A percentile compares a stretch with the other conserved stretches of the same genome.
phyloP scores from a whole-genome alignment of 208 protist genomes.

The Crithidia brevicula region DNA sequence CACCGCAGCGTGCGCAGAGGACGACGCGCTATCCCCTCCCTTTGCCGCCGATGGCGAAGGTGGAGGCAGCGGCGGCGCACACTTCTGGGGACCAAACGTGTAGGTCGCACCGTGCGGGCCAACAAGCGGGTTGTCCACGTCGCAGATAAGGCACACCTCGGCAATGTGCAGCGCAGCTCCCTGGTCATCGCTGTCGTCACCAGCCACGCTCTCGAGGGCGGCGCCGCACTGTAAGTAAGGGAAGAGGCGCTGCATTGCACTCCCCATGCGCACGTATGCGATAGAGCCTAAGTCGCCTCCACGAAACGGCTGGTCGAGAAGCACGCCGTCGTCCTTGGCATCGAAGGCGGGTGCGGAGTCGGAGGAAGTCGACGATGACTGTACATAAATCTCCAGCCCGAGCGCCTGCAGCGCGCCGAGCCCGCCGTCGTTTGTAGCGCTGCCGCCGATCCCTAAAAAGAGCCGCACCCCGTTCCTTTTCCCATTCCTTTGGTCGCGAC shows the following conservation, averaged over 20 bases:
- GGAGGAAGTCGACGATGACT: background rate
- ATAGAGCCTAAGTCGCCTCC: conserved; percentile 57
- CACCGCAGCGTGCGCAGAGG: background rate
- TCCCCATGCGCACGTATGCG: conserved; percentile 35
- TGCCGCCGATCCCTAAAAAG: conserved; percentile 80
- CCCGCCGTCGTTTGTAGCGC: conserved; percentile 84
- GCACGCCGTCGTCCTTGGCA: conserved; percentile 10
- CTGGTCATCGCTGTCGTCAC: background rate
- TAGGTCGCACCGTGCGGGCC: conserved; percentile 69
- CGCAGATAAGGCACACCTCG: conserved; percentile 71
- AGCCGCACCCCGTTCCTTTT: conserved; percentile 38
- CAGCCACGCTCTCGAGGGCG: background rate
- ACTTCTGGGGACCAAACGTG: conserved; percentile 85
- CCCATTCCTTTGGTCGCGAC: background rate
- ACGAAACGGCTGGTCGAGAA: conserved; percentile 48
- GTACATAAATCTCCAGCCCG: conserved; percentile 54
- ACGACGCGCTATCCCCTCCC: too few species aligned
- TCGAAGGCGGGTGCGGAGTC: background rate
- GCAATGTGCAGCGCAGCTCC: background rate
- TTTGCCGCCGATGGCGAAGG: background rate
- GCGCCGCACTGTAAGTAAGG: conserved; percentile 2
- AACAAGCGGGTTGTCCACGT: conserved; percentile 75
- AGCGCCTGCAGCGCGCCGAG: conserved; percentile 81
- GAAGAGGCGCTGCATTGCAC: conserved; percentile 28
- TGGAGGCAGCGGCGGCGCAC: conserved; percentile 30